Evolutionary conservation across 306 rosid genomes (phyloP), one percentile per base, ranked within the genome.

Genomic region (Sicyos edulis): DNA sequence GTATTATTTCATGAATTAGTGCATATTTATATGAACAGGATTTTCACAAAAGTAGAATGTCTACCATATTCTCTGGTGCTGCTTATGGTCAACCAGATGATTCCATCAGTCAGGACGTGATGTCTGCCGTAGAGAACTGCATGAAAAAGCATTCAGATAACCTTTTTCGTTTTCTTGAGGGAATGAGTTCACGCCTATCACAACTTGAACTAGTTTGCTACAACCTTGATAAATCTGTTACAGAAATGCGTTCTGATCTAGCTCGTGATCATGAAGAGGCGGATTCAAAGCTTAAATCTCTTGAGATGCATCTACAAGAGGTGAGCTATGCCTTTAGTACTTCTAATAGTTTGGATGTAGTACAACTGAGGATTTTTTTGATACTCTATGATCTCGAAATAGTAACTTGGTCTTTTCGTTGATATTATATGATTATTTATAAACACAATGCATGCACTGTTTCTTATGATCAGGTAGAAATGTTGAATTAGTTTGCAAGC

Each of bases 151-250:
- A 85, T 76, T n/a, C 91, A 0, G 97, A 89, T 71, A 89, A 88
- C 71, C 82, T 89, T 75, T 80, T 92, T 90, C 83, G 91, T 50
- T 89, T 88, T 78, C 96, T 92, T 17, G 97, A 89, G 77, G 97
- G 97, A 77, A 82, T 92, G 14, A 85, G 97, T 82, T 83, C 92
- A 8, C 82, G 97, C 81, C 79, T 92, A 69, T 92, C 97, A 11
- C 89, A 92, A 80, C 77, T 92, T 86, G 97, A 92, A 75, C 73
- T 92, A 50, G 89, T 89, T 78, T 92, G 97, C 82, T 92, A 92
- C 83, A 92, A 89, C 82, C 82, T 92, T 61, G 97, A 92, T 77
- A 92, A 89, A 64, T 89, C 97, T 26, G 88, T 92, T 55, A 91
- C 92, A 75, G 97, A 90, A 88, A 88, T 92, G 96, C 85, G 95